These are phyloP conservation scores for Abortiporus biennis DNA, from an alignment of 1,284 basidiomycete species.

Conservation along the genomic window DNA sequence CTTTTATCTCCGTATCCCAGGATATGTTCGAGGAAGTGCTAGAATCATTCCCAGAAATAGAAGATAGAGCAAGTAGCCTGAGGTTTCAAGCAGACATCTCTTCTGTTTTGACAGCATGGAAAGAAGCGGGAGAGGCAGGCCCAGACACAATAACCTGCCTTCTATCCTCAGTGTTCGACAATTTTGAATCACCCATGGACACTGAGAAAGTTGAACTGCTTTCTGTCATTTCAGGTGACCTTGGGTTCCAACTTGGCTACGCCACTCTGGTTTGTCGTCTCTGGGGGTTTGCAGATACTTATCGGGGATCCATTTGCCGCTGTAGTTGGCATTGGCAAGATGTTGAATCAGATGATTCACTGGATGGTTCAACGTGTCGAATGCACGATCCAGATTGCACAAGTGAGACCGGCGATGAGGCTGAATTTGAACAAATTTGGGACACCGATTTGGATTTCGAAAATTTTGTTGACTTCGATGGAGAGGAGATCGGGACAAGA, in stretches of 20 bases:
- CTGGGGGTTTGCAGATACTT: neutral
- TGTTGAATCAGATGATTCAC: neutral
- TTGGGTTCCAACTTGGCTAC: neutral
- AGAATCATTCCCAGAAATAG: too few relatives aligned
- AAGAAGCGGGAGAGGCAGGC: too few relatives aligned
- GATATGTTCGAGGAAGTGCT: too few relatives aligned
- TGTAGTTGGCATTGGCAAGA: too few relatives aligned
- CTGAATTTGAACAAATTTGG: neutral
- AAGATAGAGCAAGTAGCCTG: too few relatives aligned
- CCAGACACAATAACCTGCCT: too few relatives aligned
- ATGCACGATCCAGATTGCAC: neutral
- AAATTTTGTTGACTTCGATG: neutral
- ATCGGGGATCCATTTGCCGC: too few relatives aligned
- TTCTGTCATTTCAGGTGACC: neutral
- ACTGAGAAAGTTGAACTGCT: neutral
- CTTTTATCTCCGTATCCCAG: too few relatives aligned
- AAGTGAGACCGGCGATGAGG: neutral
- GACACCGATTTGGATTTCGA: neutral
- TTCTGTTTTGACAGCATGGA: too few relatives aligned
- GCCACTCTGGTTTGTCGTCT: neutral
- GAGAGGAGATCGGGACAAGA: neutral
- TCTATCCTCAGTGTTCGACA: too few relatives aligned
- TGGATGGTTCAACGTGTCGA: neutral
- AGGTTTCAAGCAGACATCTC: too few relatives aligned
- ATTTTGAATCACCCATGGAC: too few relatives aligned